Evolutionary conservation across 202 grass and related monocot genomes (phyloP).

Genomic region (Carex sylvatica): DNA sequence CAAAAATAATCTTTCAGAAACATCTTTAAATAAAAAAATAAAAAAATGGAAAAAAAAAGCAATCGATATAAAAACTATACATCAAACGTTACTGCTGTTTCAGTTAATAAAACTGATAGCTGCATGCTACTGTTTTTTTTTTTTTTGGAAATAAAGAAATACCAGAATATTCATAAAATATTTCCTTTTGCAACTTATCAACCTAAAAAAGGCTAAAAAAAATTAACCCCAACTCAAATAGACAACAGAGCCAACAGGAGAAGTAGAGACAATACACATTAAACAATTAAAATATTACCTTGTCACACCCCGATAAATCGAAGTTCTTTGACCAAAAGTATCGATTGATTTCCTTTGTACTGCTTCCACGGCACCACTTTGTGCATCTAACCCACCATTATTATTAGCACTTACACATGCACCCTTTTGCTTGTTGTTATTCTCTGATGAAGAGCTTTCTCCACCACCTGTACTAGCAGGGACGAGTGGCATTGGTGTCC

Average conservation of each 20-base stretch:
- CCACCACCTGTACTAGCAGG: constrained; percentile 16
- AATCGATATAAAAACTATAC: background rate
- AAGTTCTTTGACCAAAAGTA: constrained; percentile 74
- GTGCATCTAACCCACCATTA: constrained; percentile 28
- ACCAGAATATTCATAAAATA: background rate
- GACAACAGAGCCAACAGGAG: background rate
- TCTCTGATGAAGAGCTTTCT: constrained; percentile 28
- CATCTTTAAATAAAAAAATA: background rate
- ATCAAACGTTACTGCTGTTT: background rate
- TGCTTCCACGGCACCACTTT: constrained; percentile 38
- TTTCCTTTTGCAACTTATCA: background rate
- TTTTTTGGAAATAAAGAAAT: background rate
- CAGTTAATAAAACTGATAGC: background rate
- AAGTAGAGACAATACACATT: background rate
- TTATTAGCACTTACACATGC: background rate
- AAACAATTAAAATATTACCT: constrained; percentile 36
- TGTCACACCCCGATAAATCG: constrained; percentile 68
- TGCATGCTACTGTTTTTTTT: background rate
- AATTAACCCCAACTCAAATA: background rate
- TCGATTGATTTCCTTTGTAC: constrained; percentile 43
- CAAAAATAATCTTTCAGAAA: background rate
- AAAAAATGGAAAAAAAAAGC: background rate
- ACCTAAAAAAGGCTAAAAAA: background rate
- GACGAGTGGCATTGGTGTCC: constrained; percentile 17
- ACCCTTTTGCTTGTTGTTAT: constrained; percentile 33